These are phyloP conservation scores for Kodamaea restingae DNA, from an alignment of 805 yeast species.

Conservation along the genomic window DNA sequence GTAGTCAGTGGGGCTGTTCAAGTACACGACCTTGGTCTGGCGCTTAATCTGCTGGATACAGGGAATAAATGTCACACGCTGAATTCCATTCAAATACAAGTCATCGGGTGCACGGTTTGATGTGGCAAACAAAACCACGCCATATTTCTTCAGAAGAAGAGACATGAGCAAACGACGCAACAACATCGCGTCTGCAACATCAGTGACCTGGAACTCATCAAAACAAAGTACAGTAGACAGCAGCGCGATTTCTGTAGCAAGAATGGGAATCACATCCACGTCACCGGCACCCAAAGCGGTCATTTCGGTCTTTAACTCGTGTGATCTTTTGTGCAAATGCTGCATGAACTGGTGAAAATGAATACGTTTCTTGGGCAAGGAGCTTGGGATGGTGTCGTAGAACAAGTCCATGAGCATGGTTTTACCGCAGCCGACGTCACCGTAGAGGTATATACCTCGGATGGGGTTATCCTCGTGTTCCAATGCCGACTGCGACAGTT, in stretches of 20 bases:
- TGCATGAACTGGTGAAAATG: constrained; percentile 99
- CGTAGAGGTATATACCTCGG: constrained; percentile 89
- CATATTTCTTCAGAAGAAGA: constrained; percentile 69
- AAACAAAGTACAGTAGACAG: constrained; percentile 79
- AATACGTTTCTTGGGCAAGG: constrained; percentile 71
- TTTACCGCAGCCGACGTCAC: constrained; percentile 98
- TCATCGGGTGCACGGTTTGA: constrained; percentile 95
- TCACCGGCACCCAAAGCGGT: constrained; percentile 35
- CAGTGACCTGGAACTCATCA: constrained; percentile 97
- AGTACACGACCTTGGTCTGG: constrained; percentile 69
- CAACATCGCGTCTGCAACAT: constrained; percentile 98
- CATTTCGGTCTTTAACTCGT: constrained; percentile 50
- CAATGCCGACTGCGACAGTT: constrained; percentile 7
- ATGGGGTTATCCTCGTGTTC: constrained; percentile 32
- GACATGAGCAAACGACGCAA: constrained; percentile 68
- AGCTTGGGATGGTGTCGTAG: constrained; percentile 75
- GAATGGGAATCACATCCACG: constrained; percentile 74
- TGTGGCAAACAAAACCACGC: constrained; percentile 86
- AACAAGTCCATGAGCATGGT: constrained; percentile 98
- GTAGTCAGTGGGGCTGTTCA: constrained; percentile 92
- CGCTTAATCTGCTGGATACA: constrained; percentile 77
- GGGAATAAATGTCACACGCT: constrained; percentile 86
- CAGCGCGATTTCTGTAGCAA: constrained; percentile 80
- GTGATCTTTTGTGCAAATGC: constrained; percentile 80
- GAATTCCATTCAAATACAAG: constrained; percentile 89